These are phyloP conservation scores for Lanmaoa rubissima DNA, from an alignment of 768 basidiomycete species.

Conservation along the genomic window DNA sequence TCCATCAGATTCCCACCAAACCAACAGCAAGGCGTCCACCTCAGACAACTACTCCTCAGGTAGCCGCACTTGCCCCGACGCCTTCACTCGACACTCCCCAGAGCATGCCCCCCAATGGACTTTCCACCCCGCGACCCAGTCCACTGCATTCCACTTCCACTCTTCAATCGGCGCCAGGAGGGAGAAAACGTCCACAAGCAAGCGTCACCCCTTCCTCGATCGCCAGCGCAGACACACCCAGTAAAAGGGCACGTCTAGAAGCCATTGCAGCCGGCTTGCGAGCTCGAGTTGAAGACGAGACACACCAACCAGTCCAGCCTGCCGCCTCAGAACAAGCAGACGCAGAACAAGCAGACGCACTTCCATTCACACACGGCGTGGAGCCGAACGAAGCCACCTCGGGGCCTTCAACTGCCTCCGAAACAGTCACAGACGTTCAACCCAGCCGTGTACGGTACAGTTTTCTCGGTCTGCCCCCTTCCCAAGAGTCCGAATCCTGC, in stretches of 20 bases:
- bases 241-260: slow-evolving; percentile 2
- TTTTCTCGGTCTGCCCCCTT: slow-evolving; percentile 20
- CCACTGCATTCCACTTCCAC: neutral
- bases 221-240: neutral
- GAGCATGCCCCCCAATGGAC: neutral
- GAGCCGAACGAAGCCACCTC: neutral
- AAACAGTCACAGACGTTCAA: neutral
- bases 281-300: neutral
- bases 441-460: slow-evolving; percentile 4
- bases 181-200: neutral
- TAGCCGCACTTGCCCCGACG: neutral
- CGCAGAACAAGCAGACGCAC: neutral
- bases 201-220: neutral
- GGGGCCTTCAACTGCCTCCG: neutral
- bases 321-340: neutral
- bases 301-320: neutral
- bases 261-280: slow-evolving; percentile 15
- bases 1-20: neutral
- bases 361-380: slow-evolving; percentile 18
- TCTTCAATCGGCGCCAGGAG: neutral
- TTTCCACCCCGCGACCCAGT: slow-evolving; percentile 3
- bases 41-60: neutral
- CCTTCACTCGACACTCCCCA: neutral
- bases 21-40: neutral
- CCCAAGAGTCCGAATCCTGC: slow-evolving; percentile 8